Percentiles rank a stretch among this genome's conserved stretches.
Conservation (phyloP, 1,284 basidiomycete species). For the Lentinus polychrous region DNA sequence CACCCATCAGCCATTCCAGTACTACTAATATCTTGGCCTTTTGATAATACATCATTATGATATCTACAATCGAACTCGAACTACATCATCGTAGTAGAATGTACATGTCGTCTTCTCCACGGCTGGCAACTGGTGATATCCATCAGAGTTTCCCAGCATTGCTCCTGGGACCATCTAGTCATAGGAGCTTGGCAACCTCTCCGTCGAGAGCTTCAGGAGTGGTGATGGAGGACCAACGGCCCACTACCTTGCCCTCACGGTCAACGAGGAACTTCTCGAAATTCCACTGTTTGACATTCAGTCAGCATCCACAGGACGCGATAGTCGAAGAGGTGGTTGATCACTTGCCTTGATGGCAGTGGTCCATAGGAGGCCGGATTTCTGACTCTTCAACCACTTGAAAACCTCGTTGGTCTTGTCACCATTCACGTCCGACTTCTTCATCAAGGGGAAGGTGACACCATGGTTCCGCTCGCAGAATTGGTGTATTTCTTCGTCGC, state of each 20-base stretch:
- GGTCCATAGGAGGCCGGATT: constrained; percentile 67
- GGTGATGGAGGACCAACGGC: constrained; percentile 78
- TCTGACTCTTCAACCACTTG: constrained; percentile 80
- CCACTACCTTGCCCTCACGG: constrained; percentile 66
- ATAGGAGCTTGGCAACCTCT: constrained; percentile 57
- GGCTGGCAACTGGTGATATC: not conserved
- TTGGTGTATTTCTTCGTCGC: constrained; percentile 60
- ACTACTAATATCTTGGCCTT: too few species aligned
- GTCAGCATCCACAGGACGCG: not conserved
- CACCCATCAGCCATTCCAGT: too few species aligned
- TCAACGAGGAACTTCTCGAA: constrained; percentile 74
- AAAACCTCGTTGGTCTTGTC: constrained; percentile 74
- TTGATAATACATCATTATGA: too few species aligned
- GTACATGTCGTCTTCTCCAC: too few species aligned
- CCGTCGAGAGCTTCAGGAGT: constrained; percentile 61
- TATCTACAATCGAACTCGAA: too few species aligned
- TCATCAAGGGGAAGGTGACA: constrained; percentile 80
- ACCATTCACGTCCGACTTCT: constrained; percentile 91
- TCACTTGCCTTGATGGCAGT: constrained; percentile 66
- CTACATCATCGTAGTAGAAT: too few species aligned
- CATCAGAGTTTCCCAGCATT: too few species aligned
- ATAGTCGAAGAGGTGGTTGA: not conserved
- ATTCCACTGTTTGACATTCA: constrained; percentile 52
- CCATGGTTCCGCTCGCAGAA: constrained; percentile 75
- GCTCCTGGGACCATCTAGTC: constrained; percentile 9